Evolutionary conservation across 1,284 basidiomycete genomes (phyloP), one percentile per base, ranked within the genome.

Genomic region (Xanthoconium separans): DNA sequence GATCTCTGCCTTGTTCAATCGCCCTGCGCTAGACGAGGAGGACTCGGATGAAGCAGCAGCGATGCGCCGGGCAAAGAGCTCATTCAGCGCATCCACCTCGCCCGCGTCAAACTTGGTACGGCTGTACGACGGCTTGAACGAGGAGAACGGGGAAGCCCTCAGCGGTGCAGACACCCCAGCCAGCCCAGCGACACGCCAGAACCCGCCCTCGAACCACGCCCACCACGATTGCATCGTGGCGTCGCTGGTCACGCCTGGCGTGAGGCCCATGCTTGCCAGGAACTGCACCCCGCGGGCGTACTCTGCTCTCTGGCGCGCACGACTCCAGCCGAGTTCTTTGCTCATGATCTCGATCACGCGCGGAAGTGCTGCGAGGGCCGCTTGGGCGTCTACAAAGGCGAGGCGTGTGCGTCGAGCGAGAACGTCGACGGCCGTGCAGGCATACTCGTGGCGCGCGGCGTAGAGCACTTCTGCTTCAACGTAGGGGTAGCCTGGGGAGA

Each of bases 401-500:
- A 98, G 80, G 41, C 95, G 87, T 20, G 91, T 91, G 51, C 95
- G 89, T 6, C 96, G 90, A 2, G 93, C 93, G 64, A 98, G 84
- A 65, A 98, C 92, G 74, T 99, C 96, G 58, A 89, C 80, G 8
- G 93, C 91, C 18, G 89, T 95, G 54, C 87, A 81, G 0, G 95
- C 95, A 71, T 96, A 98, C 75, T 98, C 96, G 73, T 93, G 80
- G 44, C 87, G 86, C 40, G 89, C 82, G 2, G 94, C 95, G 72
- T 98, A 98, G 54, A 87, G 87, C 11, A 95, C 87, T 75, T 98
- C 96, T 4, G 92, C 94, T 72, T 98, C 94, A 67, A 98, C 89
- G 80, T 88, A 96, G 27, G 94, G 89, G 70, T 96, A 95, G 48
- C 83, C 80, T 6, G 83, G 75, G 42, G 81, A 82, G 31, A 98